Percentiles rank a stretch among this genome's conserved stretches.
Conservation (phyloP, 2,329 filamentous ascomycete genomes). For the Fusarium bulbicola region DNA sequence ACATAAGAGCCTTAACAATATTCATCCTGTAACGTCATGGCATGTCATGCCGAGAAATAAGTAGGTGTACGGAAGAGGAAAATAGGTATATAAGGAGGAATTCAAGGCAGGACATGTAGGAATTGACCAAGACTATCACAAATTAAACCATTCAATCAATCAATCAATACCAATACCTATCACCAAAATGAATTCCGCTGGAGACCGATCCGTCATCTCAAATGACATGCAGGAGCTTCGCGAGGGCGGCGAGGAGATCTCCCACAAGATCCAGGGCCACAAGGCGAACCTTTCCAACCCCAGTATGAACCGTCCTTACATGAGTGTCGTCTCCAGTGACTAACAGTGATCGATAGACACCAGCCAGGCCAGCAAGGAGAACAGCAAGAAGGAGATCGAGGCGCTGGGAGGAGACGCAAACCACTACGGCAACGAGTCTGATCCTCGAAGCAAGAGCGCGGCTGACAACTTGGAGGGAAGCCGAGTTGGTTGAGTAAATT, state of each 20-base stretch:
- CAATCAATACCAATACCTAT: not conserved
- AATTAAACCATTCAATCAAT: not conserved
- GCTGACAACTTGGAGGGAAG: constrained; percentile 52
- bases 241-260: constrained; percentile 41
- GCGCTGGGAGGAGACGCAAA: constrained; percentile 54
- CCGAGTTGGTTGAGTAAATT: constrained; percentile 35
- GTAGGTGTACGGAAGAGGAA: not conserved
- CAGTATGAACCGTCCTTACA: constrained; percentile 43
- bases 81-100: constrained; percentile 10
- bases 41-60: not conserved
- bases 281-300: constrained; percentile 59
- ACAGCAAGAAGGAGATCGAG: constrained; percentile 53
- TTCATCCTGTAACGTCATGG: constrained; percentile 25
- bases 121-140: not conserved
- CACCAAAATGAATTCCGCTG: constrained; percentile 44
- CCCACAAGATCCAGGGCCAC: constrained; percentile 50
- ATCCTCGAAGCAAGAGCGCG: constrained; percentile 54
- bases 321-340: not conserved
- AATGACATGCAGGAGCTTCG: constrained; percentile 53
- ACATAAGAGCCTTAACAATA: constrained; percentile 23
- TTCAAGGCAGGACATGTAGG: not conserved
- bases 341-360: constrained; percentile 47
- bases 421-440: constrained; percentile 53
- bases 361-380: constrained; percentile 55
- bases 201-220: constrained; percentile 52